These are phyloP conservation scores for Citrus australasica DNA, from an alignment of 345 rosid genomes.

Conservation along the genomic window DNA sequence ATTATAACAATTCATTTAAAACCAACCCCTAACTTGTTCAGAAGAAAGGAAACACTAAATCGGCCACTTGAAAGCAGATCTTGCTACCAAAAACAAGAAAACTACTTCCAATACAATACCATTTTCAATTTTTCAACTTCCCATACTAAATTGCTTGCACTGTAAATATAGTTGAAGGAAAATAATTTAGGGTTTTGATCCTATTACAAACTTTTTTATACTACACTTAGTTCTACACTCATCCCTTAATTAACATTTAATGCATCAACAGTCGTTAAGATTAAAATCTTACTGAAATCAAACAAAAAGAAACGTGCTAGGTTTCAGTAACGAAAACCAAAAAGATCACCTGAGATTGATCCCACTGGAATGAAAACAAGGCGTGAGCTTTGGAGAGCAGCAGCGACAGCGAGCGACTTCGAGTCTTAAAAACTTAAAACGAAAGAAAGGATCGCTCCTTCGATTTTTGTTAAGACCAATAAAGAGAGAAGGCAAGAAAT, in stretches of 20 bases:
- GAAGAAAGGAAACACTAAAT: not conserved
- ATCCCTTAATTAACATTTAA: not conserved
- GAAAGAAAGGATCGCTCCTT: not conserved
- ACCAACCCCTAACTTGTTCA: not conserved
- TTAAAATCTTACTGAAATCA: not conserved
- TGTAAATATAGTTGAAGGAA: not conserved
- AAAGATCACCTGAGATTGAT: not conserved
- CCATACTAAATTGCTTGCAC: not conserved
- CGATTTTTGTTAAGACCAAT: not conserved
- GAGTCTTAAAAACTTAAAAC: not conserved
- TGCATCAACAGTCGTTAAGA: not conserved
- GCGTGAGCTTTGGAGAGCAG: not conserved
- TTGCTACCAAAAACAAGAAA: not conserved
- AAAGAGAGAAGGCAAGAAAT: not conserved
- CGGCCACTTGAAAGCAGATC: not conserved
- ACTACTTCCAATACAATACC: not conserved
- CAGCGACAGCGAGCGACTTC: not conserved
- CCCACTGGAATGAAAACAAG: not conserved
- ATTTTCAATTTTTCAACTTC: not conserved
- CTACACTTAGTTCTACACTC: not conserved
- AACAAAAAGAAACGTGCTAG: not conserved
- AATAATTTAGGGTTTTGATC: not conserved
- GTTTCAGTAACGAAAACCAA: not conserved
- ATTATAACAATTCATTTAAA: not conserved
- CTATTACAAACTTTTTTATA: not conserved